Conservation (phyloP, 495 filamentous ascomycete genomes). For the Haplographium delicatum region DNA sequence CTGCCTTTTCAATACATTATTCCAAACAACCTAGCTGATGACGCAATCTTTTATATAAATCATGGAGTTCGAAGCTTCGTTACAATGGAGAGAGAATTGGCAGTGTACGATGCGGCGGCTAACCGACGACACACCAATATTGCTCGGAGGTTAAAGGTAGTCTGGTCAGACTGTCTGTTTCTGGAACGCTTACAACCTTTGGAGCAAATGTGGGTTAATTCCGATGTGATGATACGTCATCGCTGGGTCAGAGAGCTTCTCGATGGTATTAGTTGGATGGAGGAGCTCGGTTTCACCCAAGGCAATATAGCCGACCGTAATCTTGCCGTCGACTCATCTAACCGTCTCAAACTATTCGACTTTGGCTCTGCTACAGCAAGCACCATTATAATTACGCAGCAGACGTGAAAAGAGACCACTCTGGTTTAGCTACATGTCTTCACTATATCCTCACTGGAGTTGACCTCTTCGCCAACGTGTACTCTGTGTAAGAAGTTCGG, state of each 20-base stretch:
- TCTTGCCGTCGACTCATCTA: conserved; percentile 7
- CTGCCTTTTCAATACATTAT: conserved; percentile 12
- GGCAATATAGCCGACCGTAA: conserved; percentile 1
- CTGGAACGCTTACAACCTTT: conserved; percentile 8
- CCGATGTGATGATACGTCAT: conserved; percentile 5
- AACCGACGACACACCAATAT: conserved; percentile 7
- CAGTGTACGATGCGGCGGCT: conserved; percentile 2
- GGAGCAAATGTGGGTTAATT: conserved; percentile 5
- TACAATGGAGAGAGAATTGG: conserved; percentile 7
- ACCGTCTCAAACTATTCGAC: conserved; percentile 10
- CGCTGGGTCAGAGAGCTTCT: conserved; percentile 11
- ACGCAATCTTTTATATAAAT: conserved; percentile 8
- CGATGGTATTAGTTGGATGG: conserved; percentile 7
- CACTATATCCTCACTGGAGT: conserved; percentile 15
- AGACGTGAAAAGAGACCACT: conserved; percentile 13
- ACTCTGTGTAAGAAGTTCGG: conserved; percentile 8
- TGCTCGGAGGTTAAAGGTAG: conserved; percentile 5
- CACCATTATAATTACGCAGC: conserved; percentile 12
- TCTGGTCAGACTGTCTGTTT: conserved; percentile 7
- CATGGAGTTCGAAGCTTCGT: conserved; percentile 8
- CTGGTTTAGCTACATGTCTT: conserved; percentile 15
- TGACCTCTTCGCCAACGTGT: conserved; percentile 8
- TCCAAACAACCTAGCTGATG: conserved; percentile 9
- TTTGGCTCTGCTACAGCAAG: conserved; percentile 9
- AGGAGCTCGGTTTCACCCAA: conserved; percentile 11